Conservation (phyloP, 352 stramenopile genomes). For the Phytophthora niederhauseri region DNA sequence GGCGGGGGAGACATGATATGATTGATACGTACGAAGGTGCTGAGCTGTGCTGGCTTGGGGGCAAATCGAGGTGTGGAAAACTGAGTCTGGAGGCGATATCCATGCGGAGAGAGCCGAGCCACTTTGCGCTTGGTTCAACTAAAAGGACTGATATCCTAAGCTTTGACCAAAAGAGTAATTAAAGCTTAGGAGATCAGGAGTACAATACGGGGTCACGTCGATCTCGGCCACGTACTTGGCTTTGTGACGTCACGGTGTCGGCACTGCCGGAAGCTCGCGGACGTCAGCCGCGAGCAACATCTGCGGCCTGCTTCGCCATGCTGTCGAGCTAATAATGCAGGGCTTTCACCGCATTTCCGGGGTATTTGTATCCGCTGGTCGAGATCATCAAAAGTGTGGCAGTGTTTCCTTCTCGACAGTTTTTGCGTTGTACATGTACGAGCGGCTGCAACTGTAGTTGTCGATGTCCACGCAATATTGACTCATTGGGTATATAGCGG, state of each 20-base stretch:
- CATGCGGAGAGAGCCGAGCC: conserved; percentile 6
- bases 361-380: too few species aligned
- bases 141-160: conserved; percentile 20
- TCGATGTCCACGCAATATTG: too few species aligned
- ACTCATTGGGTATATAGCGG: too few species aligned
- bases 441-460: too few species aligned
- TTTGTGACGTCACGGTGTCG: conserved; percentile 32
- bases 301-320: neutral
- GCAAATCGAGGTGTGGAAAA: conserved; percentile 28
- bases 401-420: too few species aligned
- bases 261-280: conserved; percentile 5
- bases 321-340: neutral
- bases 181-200: conserved; percentile 10
- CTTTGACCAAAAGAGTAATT: too few species aligned
- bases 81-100: conserved; percentile 13
- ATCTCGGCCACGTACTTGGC: conserved; percentile 23
- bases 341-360: too few species aligned
- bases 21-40: neutral
- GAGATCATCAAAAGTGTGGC: too few species aligned
- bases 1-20: conserved; percentile 44
- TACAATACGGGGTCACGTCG: conserved; percentile 10
- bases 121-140: conserved; percentile 13
- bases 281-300: conserved; percentile 8
- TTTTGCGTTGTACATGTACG: too few species aligned
- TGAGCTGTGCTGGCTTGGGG: neutral